Percentiles rank a stretch among this genome's conserved stretches.
phyloP scores from a whole-genome alignment of 345 rosid species.

The Barbarea vulgaris region DNA sequence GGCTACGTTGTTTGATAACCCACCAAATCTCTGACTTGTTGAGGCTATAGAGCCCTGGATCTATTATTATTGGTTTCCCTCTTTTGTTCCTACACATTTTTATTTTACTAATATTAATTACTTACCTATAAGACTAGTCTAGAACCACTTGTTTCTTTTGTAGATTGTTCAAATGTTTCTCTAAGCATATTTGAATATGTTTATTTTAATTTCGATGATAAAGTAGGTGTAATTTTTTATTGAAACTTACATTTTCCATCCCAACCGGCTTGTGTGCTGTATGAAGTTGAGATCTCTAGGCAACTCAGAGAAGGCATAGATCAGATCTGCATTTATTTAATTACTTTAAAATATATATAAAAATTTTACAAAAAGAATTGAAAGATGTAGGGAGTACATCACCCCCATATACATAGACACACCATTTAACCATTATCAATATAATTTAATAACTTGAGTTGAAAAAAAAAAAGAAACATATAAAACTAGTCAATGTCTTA shows the following conservation, averaged over 20 bases:
- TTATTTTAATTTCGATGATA: background rate
- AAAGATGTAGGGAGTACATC: too few species aligned
- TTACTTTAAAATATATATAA: background rate
- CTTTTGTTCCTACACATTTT: constrained; percentile 67
- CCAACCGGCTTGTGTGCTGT: constrained; percentile 76
- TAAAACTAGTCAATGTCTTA: background rate
- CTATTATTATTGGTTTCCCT: constrained; percentile 85
- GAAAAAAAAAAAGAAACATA: background rate
- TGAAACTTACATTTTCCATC: constrained; percentile 80
- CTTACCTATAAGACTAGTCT: background rate
- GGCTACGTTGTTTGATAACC: constrained; percentile 64
- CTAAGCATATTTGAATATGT: background rate
- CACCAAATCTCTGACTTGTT: constrained; percentile 93
- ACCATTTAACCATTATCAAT: background rate
- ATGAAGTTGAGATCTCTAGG: constrained; percentile 89
- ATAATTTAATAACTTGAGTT: background rate
- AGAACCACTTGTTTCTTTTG: background rate
- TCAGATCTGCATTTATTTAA: constrained; percentile 70
- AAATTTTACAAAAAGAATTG: background rate
- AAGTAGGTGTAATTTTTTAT: background rate
- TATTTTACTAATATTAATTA: background rate
- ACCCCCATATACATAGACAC: background rate
- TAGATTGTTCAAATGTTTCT: background rate
- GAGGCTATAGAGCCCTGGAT: constrained; percentile 72
- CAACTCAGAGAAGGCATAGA: constrained; percentile 75